phyloP scores from a whole-genome alignment of 2,329 filamentous ascomycete species.

The Phialophora verrucosa region DNA sequence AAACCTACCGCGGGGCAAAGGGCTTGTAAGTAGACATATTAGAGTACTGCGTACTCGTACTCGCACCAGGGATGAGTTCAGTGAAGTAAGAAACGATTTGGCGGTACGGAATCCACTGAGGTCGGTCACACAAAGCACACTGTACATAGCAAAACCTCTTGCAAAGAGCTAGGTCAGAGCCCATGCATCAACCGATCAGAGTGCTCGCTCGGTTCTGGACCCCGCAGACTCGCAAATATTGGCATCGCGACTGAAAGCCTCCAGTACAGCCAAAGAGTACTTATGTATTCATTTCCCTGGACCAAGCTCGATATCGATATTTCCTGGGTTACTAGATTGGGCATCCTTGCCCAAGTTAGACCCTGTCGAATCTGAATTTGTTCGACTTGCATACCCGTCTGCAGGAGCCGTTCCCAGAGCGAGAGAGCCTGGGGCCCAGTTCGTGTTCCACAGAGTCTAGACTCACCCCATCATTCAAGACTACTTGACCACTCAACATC shows the following conservation, averaged over 20 bases:
- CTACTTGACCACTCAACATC: neutral
- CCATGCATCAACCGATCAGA: neutral
- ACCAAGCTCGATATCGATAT: neutral
- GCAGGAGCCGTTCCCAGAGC: constrained; percentile 11
- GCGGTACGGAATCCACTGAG: neutral
- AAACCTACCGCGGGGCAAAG: neutral
- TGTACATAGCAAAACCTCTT: too few species aligned
- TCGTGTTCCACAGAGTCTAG: constrained; percentile 12
- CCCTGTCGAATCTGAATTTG: constrained; percentile 3
- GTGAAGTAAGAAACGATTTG: neutral
- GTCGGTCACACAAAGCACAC: neutral
- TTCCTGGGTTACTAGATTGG: neutral
- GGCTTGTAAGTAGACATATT: neutral
- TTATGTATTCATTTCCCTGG: neutral
- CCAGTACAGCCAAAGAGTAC: neutral
- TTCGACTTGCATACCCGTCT: constrained; percentile 3
- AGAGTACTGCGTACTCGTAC: neutral
- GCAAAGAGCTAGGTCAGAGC: neutral
- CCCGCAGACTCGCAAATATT: neutral
- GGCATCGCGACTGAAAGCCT: neutral
- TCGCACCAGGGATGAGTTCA: neutral
- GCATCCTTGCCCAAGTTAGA: constrained; percentile 1
- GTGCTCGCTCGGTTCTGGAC: neutral
- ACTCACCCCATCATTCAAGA: neutral
- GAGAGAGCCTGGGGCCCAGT: neutral